Conservation (phyloP, 345 rosid species). For the Theobroma cacao region DNA sequence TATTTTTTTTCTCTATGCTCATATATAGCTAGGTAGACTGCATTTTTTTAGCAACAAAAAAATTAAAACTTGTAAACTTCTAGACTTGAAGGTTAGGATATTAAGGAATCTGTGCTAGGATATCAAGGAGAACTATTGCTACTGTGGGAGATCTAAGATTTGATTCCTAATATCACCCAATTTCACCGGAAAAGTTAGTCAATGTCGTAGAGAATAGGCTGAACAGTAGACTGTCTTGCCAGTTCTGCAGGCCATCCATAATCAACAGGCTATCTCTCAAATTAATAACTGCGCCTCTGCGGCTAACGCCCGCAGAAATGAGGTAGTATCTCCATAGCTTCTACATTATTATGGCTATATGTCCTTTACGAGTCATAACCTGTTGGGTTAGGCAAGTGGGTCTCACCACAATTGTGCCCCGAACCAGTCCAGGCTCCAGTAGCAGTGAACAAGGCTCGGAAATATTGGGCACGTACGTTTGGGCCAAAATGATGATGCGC, state of each 20-base stretch:
- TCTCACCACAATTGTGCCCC: constrained; percentile 3
- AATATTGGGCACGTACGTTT: neutral
- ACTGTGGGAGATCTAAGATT: neutral
- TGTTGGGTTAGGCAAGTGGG: constrained; percentile 11
- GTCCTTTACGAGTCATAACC: neutral
- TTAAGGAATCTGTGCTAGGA: neutral
- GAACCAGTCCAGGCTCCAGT: neutral
- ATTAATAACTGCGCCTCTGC: neutral
- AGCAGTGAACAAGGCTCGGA: neutral
- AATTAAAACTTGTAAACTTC: neutral
- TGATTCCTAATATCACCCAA: neutral
- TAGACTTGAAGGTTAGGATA: neutral
- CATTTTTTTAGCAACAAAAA: neutral
- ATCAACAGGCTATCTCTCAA: neutral
- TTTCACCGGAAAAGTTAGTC: neutral
- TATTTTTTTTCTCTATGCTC: too few species aligned
- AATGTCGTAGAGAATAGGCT: neutral
- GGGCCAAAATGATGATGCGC: neutral
- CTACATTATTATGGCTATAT: neutral
- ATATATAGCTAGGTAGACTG: too few species aligned
- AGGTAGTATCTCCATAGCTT: neutral
- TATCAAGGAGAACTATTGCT: too few species aligned
- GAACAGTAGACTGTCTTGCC: neutral
- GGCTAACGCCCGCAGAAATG: neutral
- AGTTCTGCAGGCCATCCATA: neutral